Evolutionary conservation across 768 basidiomycete species (phyloP).

Genomic region (Clitopilus hobsonii): DNA sequence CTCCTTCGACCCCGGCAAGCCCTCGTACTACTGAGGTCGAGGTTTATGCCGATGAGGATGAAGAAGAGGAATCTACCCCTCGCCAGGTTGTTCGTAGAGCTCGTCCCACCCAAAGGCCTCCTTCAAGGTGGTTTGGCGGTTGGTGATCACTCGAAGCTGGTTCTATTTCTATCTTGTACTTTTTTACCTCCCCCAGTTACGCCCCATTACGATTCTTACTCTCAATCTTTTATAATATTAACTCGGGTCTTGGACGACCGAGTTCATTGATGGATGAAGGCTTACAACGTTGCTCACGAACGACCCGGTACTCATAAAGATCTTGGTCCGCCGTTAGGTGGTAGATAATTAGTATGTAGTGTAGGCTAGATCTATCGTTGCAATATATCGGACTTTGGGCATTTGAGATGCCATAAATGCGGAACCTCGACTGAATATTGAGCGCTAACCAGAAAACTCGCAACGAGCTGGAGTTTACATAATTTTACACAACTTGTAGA

Average conservation of each 20-base stretch:
- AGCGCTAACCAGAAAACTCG: not conserved
- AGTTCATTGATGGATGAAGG: constrained; percentile 3
- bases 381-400: constrained; percentile 6
- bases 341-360: constrained; percentile 29
- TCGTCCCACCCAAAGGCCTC: constrained; percentile 42
- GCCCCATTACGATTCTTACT: not conserved
- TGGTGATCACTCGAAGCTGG: constrained; percentile 36
- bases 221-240: not conserved
- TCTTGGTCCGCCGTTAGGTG: constrained; percentile 9
- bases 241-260: not conserved
- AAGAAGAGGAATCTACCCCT: constrained; percentile 30
- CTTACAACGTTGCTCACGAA: not conserved
- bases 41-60: constrained; percentile 59
- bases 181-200: constrained; percentile 9
- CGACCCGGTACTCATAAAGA: not conserved
- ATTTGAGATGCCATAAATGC: not conserved
- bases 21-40: constrained; percentile 75
- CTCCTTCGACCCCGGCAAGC: constrained; percentile 54
- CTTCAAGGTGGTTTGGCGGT: constrained; percentile 54
- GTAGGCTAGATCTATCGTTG: constrained; percentile 22
- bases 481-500: not conserved
- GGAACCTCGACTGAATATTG: not conserved
- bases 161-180: constrained; percentile 27
- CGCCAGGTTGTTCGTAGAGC: constrained; percentile 38
- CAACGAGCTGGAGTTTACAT: not conserved